Conservation (phyloP, 1,284 basidiomycete genomes). For the Puccinia coronata region DNA sequence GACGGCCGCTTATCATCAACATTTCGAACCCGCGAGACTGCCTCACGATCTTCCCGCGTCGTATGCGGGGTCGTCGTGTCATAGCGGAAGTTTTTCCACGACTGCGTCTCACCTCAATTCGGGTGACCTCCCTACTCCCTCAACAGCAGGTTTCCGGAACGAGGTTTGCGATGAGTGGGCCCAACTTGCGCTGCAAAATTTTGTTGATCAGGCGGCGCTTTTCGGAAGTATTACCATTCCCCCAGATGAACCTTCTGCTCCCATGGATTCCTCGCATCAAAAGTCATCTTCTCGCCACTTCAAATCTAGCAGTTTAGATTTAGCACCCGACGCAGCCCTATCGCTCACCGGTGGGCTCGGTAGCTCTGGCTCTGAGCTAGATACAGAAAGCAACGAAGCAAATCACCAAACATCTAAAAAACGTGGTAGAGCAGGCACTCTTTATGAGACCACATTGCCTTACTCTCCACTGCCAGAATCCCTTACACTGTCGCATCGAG, state of each 20-base stretch:
- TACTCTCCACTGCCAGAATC: neutral
- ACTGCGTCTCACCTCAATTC: slow-evolving; percentile 33
- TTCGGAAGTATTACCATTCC: neutral
- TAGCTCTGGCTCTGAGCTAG: neutral
- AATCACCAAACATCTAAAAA: neutral
- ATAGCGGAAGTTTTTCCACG: slow-evolving; percentile 26
- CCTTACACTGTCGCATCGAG: neutral
- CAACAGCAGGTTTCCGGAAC: slow-evolving; percentile 19
- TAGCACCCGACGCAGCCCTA: neutral
- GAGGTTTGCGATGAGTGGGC: slow-evolving; percentile 4
- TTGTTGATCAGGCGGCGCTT: neutral
- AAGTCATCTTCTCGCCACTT: slow-evolving; percentile 4
- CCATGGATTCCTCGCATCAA: neutral
- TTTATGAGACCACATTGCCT: neutral
- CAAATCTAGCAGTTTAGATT: neutral
- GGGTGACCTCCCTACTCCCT: slow-evolving; percentile 10
- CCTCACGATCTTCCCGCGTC: neutral
- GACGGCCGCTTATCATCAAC: neutral
- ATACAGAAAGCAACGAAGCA: neutral
- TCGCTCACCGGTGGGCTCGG: neutral
- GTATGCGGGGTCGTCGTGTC: neutral
- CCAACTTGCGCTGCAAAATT: neutral
- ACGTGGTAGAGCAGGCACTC: neutral
- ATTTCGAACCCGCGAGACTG: neutral
- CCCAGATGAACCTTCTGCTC: neutral